Evolutionary conservation across 2,329 filamentous ascomycete genomes (phyloP).

Genomic region (Berkeleyomyces rouxiae): DNA sequence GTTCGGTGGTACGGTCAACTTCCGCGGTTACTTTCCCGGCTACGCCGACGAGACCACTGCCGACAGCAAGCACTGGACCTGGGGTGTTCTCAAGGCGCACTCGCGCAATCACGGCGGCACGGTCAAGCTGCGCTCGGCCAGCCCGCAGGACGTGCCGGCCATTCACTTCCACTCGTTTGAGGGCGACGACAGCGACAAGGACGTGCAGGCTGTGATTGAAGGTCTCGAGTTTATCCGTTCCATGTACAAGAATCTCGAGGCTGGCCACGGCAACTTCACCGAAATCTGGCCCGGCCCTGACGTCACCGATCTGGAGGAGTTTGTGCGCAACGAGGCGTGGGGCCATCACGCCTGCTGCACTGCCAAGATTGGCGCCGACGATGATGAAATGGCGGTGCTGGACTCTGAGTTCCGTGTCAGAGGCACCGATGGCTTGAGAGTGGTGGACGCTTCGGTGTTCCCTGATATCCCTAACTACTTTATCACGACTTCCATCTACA

Average conservation of each 20-base stretch:
- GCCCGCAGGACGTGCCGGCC: slow-evolving; percentile 46
- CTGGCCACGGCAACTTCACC: slow-evolving; percentile 12
- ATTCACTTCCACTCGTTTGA: slow-evolving; percentile 43
- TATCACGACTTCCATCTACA: slow-evolving; percentile 36
- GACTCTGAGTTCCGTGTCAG: slow-evolving; percentile 41
- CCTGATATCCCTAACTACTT: slow-evolving; percentile 32
- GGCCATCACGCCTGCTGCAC: slow-evolving; percentile 42
- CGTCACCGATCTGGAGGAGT: slow-evolving; percentile 20
- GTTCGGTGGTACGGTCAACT: slow-evolving; percentile 36
- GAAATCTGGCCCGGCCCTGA: slow-evolving; percentile 13
- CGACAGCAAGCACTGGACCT: slow-evolving; percentile 26
- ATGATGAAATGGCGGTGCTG: slow-evolving; percentile 38
- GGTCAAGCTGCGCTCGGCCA: slow-evolving; percentile 40
- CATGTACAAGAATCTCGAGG: slow-evolving; percentile 16
- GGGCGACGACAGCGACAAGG: slow-evolving; percentile 29
- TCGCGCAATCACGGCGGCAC: slow-evolving; percentile 42
- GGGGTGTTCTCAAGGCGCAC: slow-evolving; percentile 34
- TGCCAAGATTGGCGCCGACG: slow-evolving; percentile 36
- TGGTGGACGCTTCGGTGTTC: slow-evolving; percentile 45
- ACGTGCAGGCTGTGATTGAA: slow-evolving; percentile 24
- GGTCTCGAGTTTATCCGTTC: slow-evolving; percentile 20
- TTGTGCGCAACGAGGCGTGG: slow-evolving; percentile 27
- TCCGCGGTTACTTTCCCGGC: slow-evolving; percentile 39
- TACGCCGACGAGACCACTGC: slow-evolving; percentile 30
- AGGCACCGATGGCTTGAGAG: slow-evolving; percentile 36